Evolutionary conservation across 2,329 filamentous ascomycete genomes (phyloP).

Genomic region (Phyllosticta paracitricarpa): DNA sequence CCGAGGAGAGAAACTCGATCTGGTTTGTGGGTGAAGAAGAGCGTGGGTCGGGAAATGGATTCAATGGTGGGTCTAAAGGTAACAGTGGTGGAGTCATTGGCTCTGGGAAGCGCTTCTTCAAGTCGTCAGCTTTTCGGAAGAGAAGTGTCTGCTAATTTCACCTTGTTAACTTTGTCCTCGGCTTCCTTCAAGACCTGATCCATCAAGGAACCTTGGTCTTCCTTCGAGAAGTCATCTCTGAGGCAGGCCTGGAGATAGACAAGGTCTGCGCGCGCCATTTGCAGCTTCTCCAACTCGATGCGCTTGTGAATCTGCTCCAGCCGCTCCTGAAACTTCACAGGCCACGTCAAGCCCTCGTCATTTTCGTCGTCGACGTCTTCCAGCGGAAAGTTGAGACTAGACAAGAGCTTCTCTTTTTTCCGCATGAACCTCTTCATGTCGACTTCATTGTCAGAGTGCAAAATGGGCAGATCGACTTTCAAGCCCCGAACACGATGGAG

Average conservation of each 20-base stretch:
- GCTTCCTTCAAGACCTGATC: constrained; percentile 18
- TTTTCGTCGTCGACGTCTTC: constrained; percentile 29
- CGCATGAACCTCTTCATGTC: constrained; percentile 33
- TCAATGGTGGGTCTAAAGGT: constrained; percentile 31
- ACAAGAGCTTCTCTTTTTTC: constrained; percentile 17
- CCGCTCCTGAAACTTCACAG: constrained; percentile 20
- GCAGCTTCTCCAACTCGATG: constrained; percentile 28
- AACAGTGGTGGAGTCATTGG: constrained; percentile 40
- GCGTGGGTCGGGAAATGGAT: constrained; percentile 23
- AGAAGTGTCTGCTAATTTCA: background rate
- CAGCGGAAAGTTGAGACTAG: constrained; percentile 22
- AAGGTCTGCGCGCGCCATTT: constrained; percentile 25
- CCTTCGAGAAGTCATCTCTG: constrained; percentile 15
- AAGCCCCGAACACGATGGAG: constrained; percentile 17
- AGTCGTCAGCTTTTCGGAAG: background rate
- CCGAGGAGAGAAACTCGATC: constrained; percentile 29
- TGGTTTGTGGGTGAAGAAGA: constrained; percentile 27
- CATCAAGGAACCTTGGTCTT: constrained; percentile 16
- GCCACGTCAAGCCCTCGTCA: constrained; percentile 36
- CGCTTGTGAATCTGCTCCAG: constrained; percentile 11
- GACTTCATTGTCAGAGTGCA: constrained; percentile 35
- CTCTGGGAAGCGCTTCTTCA: background rate
- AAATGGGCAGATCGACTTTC: constrained; percentile 38
- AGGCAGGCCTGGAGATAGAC: constrained; percentile 27
- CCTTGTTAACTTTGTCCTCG: background rate